Conservation (phyloP, 192 early-diverging fungal genomes). For the Dimargaris xerosporica region DNA sequence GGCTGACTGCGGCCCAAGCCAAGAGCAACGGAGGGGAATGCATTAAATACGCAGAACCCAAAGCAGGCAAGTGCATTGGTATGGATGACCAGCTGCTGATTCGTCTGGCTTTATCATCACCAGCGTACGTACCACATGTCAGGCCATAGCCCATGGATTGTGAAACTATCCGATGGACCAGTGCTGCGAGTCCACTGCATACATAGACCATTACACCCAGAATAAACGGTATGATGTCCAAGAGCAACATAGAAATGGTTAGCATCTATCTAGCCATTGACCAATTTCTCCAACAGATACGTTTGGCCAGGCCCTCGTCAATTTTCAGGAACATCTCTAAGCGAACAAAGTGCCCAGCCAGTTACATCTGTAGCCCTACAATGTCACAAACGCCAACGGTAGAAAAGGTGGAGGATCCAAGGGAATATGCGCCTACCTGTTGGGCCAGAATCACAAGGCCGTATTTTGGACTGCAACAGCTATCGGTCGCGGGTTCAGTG, state of each 20-base stretch:
- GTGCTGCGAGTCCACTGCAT: constrained; percentile 42
- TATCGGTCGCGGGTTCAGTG: too few species aligned
- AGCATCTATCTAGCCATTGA: too few species aligned
- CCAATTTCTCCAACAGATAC: too few species aligned
- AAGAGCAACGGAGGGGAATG: too few species aligned
- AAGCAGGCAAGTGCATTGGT: too few species aligned
- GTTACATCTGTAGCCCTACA: not conserved
- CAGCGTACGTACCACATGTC: constrained; percentile 37
- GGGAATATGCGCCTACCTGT: constrained; percentile 17
- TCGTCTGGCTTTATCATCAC: not conserved
- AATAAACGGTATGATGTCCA: too few species aligned
- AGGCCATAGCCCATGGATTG: constrained; percentile 70
- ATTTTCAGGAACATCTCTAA: not conserved
- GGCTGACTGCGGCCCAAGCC: too few species aligned
- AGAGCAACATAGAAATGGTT: not conserved
- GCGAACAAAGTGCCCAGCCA: not conserved
- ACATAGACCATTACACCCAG: not conserved
- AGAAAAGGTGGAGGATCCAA: constrained; percentile 5
- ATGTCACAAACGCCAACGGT: not conserved
- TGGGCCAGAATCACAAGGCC: constrained; percentile 34
- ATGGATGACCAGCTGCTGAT: not conserved
- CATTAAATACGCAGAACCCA: too few species aligned
- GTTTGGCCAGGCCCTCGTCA: not conserved
- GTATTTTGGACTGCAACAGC: constrained; percentile 37
- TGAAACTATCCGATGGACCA: constrained; percentile 41